A percentile compares a stretch with the other conserved stretches of the same genome.
Conservation (phyloP, 2,329 filamentous ascomycete genomes). For the Hypoxylon sp. region DNA sequence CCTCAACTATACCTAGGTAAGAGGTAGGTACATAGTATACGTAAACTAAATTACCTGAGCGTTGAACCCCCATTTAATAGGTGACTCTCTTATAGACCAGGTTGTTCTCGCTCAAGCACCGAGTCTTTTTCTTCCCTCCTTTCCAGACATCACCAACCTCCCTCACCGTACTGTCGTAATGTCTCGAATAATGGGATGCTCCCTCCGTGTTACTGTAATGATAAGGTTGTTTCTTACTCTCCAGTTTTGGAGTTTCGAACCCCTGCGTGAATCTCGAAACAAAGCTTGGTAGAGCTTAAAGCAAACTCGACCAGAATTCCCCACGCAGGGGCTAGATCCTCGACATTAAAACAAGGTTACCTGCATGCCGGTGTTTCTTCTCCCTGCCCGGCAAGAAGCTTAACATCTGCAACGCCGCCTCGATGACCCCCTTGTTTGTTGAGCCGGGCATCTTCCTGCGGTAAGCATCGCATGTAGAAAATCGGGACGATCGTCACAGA, state of each 20-base stretch:
- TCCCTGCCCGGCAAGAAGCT: conserved; percentile 28
- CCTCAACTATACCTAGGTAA: conserved; percentile 12
- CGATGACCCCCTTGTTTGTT: conserved; percentile 13
- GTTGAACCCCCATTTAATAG: conserved; percentile 29
- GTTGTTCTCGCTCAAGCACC: conserved; percentile 6
- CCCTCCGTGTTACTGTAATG: conserved; percentile 26
- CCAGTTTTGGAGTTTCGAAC: conserved; percentile 26
- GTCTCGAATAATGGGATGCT: conserved; percentile 15
- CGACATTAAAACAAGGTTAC: conserved; percentile 42
- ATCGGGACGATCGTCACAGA: conserved; percentile 7
- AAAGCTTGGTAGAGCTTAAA: conserved; percentile 19
- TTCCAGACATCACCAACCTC: conserved; percentile 18
- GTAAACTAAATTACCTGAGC: conserved; percentile 23
- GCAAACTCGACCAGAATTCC: conserved; percentile 24
- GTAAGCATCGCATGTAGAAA: background rate
- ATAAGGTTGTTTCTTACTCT: conserved; percentile 29
- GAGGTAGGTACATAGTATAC: too few relatives aligned
- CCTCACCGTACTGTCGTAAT: conserved; percentile 7
- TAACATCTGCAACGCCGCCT: conserved; percentile 14
- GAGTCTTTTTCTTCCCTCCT: conserved; percentile 2
- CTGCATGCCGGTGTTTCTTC: conserved; percentile 36
- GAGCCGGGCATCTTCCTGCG: conserved; percentile 4
- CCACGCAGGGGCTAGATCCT: conserved; percentile 29
- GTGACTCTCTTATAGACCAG: conserved; percentile 25
- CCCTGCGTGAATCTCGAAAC: conserved; percentile 42